Base-by-base conservation (phyloP, 2,329 filamentous ascomycete genomes). In the Aspergillus aculeatus region DNA sequence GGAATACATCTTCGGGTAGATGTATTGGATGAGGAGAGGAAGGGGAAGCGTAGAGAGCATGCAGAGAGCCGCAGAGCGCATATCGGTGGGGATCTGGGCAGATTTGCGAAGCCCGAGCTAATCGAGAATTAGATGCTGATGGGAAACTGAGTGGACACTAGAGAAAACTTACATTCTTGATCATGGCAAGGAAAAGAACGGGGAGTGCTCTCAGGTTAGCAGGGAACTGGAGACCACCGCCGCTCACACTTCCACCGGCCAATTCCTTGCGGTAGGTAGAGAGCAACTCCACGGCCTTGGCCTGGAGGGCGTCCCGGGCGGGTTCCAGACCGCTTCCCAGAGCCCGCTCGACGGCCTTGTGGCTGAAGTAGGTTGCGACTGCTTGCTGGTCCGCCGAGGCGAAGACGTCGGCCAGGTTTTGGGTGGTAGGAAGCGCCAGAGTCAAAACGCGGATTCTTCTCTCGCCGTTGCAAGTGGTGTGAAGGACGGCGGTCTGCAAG, bases 401-500 rank as follows among this genome's bases (percentile, higher is more conserved):
- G 75, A 97, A 99, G 19, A 98, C 82, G 71, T 96, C 93, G 3
- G 92, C 91, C 61, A 99, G 79, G 71, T 87, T 94, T 64, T 93
- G 90, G 0, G 95, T 98, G 0, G 95, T 98, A 0, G 95, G 95
- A 54, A 99, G 86, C 38, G 92, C 90, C 64, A 99, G 81, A 0
- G 95, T 99, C 83, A 98, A 84, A 50, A 99, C 95, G 65, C 95
- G 87, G 69, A 99, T 99, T 58, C 95, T 87, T 69, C 95, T 86
- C 81, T 99, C 95, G 54, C 95, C 95, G 71, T 98, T 98, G 82
- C 94, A 97, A 1, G 93, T 99, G 1, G 95, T 99, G 77, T 99
- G 95, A 32, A 99, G 84, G 10, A 99, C 94, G 54, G 95, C 95
- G 14, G 93, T 89, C 78, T 99, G 93, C 80, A 97, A 82, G 76